Evolutionary conservation across 139 green algal species (phyloP).

Genomic region (Tetradesmus lagerheimii): DNA sequence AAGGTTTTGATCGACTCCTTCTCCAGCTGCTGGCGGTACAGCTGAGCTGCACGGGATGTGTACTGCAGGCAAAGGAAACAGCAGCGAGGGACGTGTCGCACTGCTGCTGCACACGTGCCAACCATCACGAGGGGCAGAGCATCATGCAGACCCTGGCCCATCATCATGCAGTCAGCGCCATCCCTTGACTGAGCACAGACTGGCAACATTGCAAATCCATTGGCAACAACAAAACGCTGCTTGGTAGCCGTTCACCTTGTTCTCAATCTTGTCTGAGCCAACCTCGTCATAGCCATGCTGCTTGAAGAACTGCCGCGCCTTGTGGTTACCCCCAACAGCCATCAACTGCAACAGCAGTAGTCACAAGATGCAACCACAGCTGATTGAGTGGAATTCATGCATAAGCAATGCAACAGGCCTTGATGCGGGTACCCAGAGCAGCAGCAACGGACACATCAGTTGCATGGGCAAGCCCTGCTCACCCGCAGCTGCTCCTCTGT

Average conservation of each 20-base stretch:
- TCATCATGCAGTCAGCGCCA: too few relatives aligned
- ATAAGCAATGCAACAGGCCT: not conserved
- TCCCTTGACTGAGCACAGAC: too few relatives aligned
- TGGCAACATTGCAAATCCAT: too few relatives aligned
- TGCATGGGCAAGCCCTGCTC: not conserved
- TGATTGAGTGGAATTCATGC: too few relatives aligned
- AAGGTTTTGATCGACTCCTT: constrained; percentile 86
- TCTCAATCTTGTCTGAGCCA: constrained; percentile 94
- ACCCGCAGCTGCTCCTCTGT: constrained; percentile 95
- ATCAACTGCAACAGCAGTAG: constrained; percentile 73
- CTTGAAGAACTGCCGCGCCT: constrained; percentile 96
- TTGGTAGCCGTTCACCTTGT: constrained; percentile 74
- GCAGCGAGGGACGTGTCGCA: not conserved
- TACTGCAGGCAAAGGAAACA: constrained; percentile 76
- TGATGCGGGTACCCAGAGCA: not conserved
- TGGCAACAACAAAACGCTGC: not conserved
- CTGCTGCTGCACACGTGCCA: not conserved
- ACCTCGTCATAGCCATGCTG: constrained; percentile 96
- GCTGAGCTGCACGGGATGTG: constrained; percentile 90
- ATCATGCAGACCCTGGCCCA: too few relatives aligned
- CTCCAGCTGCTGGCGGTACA: constrained; percentile 92
- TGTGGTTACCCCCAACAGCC: constrained; percentile 90
- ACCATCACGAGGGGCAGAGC: not conserved
- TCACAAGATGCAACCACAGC: not conserved
- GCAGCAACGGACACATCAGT: not conserved